A percentile compares a stretch with the other conserved stretches of the same genome.
Evolutionary conservation across 2,329 filamentous ascomycete genomes (phyloP).

Genomic region (Ophiosphaerella herpotricha): DNA sequence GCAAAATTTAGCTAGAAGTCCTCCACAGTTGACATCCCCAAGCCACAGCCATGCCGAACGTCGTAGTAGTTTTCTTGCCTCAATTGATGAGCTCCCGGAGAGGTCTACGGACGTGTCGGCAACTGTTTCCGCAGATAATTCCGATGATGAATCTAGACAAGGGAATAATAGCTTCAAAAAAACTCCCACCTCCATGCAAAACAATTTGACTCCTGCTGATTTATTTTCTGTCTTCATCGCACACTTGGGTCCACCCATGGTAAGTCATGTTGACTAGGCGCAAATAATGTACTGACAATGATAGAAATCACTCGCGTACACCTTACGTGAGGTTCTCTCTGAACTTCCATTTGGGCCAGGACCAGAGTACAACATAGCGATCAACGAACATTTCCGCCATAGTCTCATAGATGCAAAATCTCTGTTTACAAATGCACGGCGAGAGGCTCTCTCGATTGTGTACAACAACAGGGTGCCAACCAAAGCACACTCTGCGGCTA

Average conservation of each 20-base stretch:
- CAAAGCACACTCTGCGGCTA: constrained; percentile 69
- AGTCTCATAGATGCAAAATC: constrained; percentile 81
- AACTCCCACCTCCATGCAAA: constrained; percentile 33
- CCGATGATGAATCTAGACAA: constrained; percentile 35
- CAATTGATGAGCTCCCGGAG: constrained; percentile 50
- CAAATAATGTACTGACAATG: constrained; percentile 22
- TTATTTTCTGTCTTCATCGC: constrained; percentile 92
- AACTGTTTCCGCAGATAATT: constrained; percentile 28
- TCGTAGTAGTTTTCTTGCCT: constrained; percentile 45
- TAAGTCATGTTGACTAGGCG: constrained; percentile 28
- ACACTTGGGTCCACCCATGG: constrained; percentile 87
- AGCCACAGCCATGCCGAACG: constrained; percentile 37
- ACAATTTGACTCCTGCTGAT: constrained; percentile 66
- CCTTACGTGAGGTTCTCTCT: constrained; percentile 83
- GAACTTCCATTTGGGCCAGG: constrained; percentile 79
- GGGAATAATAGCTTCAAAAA: constrained; percentile 16
- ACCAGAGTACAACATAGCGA: constrained; percentile 69
- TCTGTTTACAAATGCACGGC: constrained; percentile 77
- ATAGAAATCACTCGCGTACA: constrained; percentile 86
- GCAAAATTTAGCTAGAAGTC: constrained; percentile 23
- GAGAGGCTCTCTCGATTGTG: constrained; percentile 74
- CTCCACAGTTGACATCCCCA: constrained; percentile 33
- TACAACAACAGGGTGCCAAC: constrained; percentile 80
- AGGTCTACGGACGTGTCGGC: constrained; percentile 36
- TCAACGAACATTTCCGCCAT: constrained; percentile 78